phyloP scores from a whole-genome alignment of 805 yeast genomes.

The Kazachstania taianensis region DNA sequence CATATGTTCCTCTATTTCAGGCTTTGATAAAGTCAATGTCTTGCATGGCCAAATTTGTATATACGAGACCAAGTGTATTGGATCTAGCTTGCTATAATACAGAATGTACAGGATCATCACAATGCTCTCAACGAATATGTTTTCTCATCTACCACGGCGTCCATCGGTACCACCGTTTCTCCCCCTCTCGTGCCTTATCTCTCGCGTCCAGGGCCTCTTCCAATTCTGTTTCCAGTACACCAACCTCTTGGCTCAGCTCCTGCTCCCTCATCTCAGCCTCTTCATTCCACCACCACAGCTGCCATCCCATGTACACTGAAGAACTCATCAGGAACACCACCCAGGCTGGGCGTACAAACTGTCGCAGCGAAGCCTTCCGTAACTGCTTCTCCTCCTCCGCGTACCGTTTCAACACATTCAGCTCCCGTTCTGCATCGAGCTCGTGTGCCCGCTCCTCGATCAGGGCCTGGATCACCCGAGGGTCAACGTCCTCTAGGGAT shows the following conservation, averaged over 20 bases:
- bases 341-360: constrained; percentile 25
- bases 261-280: constrained; percentile 22
- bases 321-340: constrained; percentile 26
- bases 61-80: no score
- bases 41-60: no score
- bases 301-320: constrained; percentile 20
- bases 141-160: not conserved
- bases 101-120: not conserved
- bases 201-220: constrained; percentile 1
- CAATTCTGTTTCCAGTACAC: constrained; percentile 15
- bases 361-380: constrained; percentile 11
- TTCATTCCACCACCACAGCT: constrained; percentile 24
- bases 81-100: no score
- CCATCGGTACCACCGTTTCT: constrained; percentile 3
- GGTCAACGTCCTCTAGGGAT: constrained; percentile 26
- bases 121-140: no score
- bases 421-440: constrained; percentile 22
- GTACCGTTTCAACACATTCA: constrained; percentile 19
- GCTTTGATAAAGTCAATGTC: no score
- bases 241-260: constrained; percentile 13
- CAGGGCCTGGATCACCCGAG: constrained; percentile 23
- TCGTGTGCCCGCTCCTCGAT: constrained; percentile 25
- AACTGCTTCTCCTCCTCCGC: constrained; percentile 13
- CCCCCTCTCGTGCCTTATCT: not conserved
- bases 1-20: no score